Evolutionary conservation across 2,329 filamentous ascomycete genomes (phyloP).

Genomic region (Atkinsonella hypoxylon): DNA sequence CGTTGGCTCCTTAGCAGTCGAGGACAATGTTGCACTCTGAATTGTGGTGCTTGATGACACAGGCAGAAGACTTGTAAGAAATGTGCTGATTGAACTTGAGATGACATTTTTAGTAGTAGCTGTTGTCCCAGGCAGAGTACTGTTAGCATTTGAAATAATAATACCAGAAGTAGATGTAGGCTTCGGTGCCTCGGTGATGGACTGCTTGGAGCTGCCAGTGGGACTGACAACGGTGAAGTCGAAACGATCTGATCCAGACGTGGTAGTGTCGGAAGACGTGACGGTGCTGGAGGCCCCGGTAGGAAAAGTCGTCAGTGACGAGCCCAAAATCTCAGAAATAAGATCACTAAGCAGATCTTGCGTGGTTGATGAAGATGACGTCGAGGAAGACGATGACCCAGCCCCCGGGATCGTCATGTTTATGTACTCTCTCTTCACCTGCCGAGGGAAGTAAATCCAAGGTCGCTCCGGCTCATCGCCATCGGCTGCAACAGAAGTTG

Average conservation of each 20-base stretch:
- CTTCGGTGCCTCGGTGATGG: background rate
- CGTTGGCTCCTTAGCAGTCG: background rate
- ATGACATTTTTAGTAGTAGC: slow-evolving; percentile 6
- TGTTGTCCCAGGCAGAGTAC: background rate
- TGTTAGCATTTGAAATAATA: background rate
- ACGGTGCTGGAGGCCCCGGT: background rate
- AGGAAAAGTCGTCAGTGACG: background rate
- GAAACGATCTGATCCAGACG: too few relatives aligned
- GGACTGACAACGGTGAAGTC: slow-evolving; percentile 14
- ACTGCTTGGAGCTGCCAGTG: slow-evolving; percentile 11
- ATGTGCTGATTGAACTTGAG: slow-evolving; percentile 13
- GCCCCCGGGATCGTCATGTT: slow-evolving; percentile 29
- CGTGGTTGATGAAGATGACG: slow-evolving; percentile 11
- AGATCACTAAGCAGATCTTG: slow-evolving; percentile 12
- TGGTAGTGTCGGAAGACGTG: background rate
- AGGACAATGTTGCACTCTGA: background rate
- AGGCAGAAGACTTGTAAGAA: slow-evolving; percentile 12
- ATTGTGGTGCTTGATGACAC: slow-evolving; percentile 3
- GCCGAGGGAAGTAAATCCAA: slow-evolving; percentile 45
- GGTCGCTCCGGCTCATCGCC: slow-evolving; percentile 32
- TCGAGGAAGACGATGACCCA: slow-evolving; percentile 10
- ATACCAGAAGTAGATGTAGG: background rate
- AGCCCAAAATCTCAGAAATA: slow-evolving; percentile 12
- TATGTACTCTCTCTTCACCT: slow-evolving; percentile 38
- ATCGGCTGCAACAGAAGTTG: slow-evolving; percentile 30